Evolutionary conservation across 148 eudicot genomes (phyloP).

Genomic region (Oxyria digyna): DNA sequence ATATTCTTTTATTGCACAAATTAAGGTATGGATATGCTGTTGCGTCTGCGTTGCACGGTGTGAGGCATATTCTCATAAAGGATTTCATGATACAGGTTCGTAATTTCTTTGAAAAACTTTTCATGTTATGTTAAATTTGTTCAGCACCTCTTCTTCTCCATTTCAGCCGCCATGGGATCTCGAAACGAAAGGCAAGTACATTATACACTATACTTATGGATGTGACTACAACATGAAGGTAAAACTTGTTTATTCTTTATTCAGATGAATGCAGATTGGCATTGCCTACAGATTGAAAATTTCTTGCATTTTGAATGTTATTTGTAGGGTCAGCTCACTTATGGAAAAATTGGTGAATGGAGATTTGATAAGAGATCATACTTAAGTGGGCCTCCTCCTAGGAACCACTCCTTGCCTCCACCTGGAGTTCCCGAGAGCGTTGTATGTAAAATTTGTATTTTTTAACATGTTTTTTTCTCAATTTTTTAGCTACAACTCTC

Average conservation of each 20-base stretch:
- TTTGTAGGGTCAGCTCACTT: constrained; percentile 26
- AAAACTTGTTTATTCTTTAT: not conserved
- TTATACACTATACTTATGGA: constrained; percentile 42
- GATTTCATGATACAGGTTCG: constrained; percentile 96
- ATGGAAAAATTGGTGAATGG: constrained; percentile 40
- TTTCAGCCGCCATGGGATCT: constrained; percentile 44
- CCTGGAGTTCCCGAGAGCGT: constrained; percentile 36
- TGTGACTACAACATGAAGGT: constrained; percentile 34
- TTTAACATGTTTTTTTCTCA: too few relatives aligned
- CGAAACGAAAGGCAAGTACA: constrained; percentile 21
- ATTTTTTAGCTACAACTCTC: too few relatives aligned
- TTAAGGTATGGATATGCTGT: constrained; percentile 94
- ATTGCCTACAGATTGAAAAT: not conserved
- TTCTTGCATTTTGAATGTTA: not conserved
- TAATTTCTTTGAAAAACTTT: not conserved
- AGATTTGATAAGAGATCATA: constrained; percentile 32
- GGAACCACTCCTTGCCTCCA: constrained; percentile 37
- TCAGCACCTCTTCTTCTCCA: not conserved
- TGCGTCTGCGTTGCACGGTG: constrained; percentile 95
- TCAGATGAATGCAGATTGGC: too few relatives aligned
- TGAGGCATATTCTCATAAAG: constrained; percentile 71
- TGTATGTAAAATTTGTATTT: constrained; percentile 17
- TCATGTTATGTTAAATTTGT: not conserved
- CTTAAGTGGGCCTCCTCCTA: constrained; percentile 27
- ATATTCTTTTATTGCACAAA: constrained; percentile 2